Percentiles rank a stretch among this genome's conserved stretches.
Evolutionary conservation across 140 eudicot genomes (phyloP).

Genomic region (Senecio squalidus): DNA sequence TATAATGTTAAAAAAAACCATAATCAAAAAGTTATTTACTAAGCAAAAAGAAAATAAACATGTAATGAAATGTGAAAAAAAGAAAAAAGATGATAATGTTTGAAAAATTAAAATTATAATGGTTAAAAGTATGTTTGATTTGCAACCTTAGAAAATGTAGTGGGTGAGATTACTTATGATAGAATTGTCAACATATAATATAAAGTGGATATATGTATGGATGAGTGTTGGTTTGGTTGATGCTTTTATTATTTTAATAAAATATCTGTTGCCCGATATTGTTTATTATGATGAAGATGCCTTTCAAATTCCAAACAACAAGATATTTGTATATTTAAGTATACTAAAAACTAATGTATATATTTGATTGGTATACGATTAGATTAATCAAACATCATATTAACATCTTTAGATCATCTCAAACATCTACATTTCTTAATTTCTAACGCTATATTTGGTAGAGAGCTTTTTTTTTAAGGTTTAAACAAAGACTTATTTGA

Average conservation of each 20-base stretch:
- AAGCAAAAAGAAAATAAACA: no score
- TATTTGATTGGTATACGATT: neutral
- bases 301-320: constrained; percentile 16
- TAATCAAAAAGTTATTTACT: no score
- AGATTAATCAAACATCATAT: neutral
- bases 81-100: neutral
- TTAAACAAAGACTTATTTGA: no score
- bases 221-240: constrained; percentile 20
- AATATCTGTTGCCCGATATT: constrained; percentile 14
- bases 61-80: neutral
- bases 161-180: constrained; percentile 27
- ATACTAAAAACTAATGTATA: neutral
- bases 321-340: constrained; percentile 19
- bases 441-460: no score
- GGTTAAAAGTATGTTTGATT: constrained; percentile 14
- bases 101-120: neutral
- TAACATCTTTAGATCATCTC: neutral
- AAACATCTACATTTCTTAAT: no score
- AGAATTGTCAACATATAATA: constrained; percentile 26
- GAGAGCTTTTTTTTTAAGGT: no score
- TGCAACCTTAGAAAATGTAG: constrained; percentile 29
- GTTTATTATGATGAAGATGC: no score
- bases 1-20: no score
- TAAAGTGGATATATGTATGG: constrained; percentile 27
- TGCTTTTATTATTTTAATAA: constrained; percentile 15